Evolutionary conservation across 495 filamentous ascomycete species (phyloP).

Genomic region (Lindgomyces ingoldianus): DNA sequence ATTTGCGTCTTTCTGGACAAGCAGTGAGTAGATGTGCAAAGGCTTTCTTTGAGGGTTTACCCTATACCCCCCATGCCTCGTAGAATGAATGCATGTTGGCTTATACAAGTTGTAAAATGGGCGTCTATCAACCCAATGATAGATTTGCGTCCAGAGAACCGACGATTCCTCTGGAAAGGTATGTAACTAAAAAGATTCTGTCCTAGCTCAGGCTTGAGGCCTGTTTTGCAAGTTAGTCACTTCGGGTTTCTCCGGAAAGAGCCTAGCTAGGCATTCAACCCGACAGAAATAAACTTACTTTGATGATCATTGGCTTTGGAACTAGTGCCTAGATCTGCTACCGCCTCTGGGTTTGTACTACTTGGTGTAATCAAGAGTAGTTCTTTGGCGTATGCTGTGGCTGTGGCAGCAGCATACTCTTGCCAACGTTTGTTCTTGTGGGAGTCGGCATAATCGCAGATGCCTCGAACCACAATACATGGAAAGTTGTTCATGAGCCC

Average conservation of each 20-base stretch:
- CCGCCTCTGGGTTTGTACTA: slow-evolving; percentile 5
- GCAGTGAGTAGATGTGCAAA: slow-evolving; percentile 11
- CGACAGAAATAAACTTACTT: too few relatives aligned
- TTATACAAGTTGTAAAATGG: too few relatives aligned
- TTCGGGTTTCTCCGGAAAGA: too few relatives aligned
- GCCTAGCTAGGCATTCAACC: too few relatives aligned
- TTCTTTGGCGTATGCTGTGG: slow-evolving; percentile 32
- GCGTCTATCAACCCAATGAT: slow-evolving; percentile 19
- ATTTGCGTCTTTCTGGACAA: slow-evolving; percentile 35
- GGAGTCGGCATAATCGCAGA: slow-evolving; percentile 35
- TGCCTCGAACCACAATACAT: slow-evolving; percentile 33
- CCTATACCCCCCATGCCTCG: too few relatives aligned
- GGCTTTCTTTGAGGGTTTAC: slow-evolving; percentile 28
- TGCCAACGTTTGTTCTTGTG: slow-evolving; percentile 36
- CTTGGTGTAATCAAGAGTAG: slow-evolving; percentile 12
- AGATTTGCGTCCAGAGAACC: slow-evolving; percentile 14
- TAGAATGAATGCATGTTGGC: too few relatives aligned
- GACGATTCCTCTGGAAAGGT: slow-evolving; percentile 23
- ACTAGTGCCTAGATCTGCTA: slow-evolving; percentile 14
- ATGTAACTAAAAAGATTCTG: slow-evolving; percentile 10
- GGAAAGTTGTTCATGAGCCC: slow-evolving; percentile 27
- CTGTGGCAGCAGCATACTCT: slow-evolving; percentile 22
- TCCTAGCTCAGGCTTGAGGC: too few relatives aligned
- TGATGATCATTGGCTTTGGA: background rate
- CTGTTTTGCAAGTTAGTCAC: too few relatives aligned